These are phyloP conservation scores for Ilex aquifolium DNA, from an alignment of 257 asterid genomes.

Conservation along the genomic window DNA sequence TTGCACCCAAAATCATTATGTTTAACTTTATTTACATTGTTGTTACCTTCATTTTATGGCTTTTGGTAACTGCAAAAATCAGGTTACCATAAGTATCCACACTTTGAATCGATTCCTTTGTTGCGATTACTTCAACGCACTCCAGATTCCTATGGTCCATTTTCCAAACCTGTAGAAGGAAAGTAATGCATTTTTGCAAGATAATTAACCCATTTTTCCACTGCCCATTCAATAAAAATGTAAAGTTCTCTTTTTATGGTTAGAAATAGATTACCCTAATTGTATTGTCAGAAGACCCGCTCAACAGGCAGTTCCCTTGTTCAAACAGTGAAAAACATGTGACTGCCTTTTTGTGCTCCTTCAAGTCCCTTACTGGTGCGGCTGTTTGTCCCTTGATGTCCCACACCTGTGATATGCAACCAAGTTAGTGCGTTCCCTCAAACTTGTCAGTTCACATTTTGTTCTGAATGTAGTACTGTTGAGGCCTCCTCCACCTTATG, in stretches of 20 bases:
- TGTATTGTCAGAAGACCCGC: constrained; percentile 79
- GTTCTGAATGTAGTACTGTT: too few relatives aligned
- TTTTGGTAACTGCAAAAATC: constrained; percentile 57
- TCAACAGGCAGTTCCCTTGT: constrained; percentile 67
- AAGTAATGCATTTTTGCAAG: constrained; percentile 1
- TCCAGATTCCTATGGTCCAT: constrained; percentile 52
- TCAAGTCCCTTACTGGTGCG: constrained; percentile 44
- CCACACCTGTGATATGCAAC: constrained; percentile 59
- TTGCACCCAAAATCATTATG: neutral
- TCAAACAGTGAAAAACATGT: constrained; percentile 73
- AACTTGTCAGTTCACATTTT: too few relatives aligned
- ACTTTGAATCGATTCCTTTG: constrained; percentile 61
- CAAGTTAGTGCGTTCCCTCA: neutral
- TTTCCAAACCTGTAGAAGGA: constrained; percentile 61
- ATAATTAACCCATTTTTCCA: constrained; percentile 5
- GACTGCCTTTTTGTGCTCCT: constrained; percentile 68
- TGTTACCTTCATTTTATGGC: constrained; percentile 65
- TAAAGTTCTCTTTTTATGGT: neutral
- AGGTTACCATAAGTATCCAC: constrained; percentile 53
- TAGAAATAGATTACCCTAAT: constrained; percentile 46
- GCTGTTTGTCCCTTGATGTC: constrained; percentile 75
- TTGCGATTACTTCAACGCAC: constrained; percentile 60
- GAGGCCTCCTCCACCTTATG: too few relatives aligned
- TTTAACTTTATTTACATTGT: neutral
- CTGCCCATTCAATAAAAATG: neutral